These are phyloP conservation scores for Eragrostis tef DNA, from an alignment of 202 grass and related monocot genomes.

Conservation along the genomic window DNA sequence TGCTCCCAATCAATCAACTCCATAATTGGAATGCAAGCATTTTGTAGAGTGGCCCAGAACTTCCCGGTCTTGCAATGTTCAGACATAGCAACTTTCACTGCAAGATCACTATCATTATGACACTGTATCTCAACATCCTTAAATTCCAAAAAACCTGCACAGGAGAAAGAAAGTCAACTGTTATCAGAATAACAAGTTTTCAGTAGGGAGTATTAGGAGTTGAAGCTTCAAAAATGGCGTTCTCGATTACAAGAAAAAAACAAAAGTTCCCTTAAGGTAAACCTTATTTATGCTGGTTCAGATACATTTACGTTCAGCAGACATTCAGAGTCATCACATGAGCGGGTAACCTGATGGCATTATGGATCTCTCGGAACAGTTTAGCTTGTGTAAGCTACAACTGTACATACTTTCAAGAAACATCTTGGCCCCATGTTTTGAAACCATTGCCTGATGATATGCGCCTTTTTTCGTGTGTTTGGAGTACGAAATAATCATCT, in stretches of 20 bases:
- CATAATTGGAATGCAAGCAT: constrained; percentile 80
- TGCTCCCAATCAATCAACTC: constrained; percentile 85
- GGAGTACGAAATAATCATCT: neutral
- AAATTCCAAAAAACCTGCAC: constrained; percentile 81
- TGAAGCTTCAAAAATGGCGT: constrained; percentile 3
- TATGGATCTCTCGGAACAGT: neutral
- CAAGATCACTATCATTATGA: constrained; percentile 58
- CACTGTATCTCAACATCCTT: constrained; percentile 78
- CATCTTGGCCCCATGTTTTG: neutral
- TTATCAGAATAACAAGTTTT: neutral
- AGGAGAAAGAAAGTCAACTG: constrained; percentile 30
- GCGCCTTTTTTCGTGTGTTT: neutral
- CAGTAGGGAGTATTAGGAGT: neutral
- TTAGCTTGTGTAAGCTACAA: neutral
- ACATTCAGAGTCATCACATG: neutral
- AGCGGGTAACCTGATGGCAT: neutral
- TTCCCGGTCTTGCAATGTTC: constrained; percentile 62
- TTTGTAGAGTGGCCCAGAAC: constrained; percentile 73
- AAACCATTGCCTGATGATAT: constrained; percentile 24
- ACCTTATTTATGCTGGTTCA: too few species aligned
- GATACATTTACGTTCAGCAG: neutral
- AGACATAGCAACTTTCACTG: constrained; percentile 76
- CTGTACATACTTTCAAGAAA: neutral
- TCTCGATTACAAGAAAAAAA: constrained; percentile 4
- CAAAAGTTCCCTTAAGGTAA: neutral